These are phyloP conservation scores for Rubus idaeus DNA, from an alignment of 306 rosid species.

Conservation along the genomic window DNA sequence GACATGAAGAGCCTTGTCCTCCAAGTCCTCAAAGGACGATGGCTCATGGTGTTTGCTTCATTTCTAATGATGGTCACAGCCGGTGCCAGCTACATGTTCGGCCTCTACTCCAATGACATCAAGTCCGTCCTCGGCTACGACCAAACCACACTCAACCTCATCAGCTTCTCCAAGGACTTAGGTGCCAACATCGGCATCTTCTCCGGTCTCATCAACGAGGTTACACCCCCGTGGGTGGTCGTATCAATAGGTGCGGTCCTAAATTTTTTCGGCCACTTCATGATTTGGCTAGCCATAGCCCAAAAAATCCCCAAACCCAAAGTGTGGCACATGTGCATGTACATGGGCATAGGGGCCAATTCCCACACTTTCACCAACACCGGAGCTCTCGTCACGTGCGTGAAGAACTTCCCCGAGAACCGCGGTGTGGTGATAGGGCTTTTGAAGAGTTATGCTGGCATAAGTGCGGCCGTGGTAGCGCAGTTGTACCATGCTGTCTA, in stretches of 20 bases:
- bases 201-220: constrained; percentile 39
- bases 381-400: constrained; percentile 64
- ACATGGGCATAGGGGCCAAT: constrained; percentile 65
- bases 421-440: constrained; percentile 65
- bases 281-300: constrained; percentile 69
- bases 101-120: constrained; percentile 43
- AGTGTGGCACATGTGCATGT: constrained; percentile 70
- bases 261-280: constrained; percentile 74
- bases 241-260: constrained; percentile 49
- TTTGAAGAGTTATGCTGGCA: constrained; percentile 61
- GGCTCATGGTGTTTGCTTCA: constrained; percentile 44
- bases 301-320: constrained; percentile 38
- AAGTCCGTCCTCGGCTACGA: constrained; percentile 43
- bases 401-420: constrained; percentile 69
- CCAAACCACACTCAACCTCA: constrained; percentile 44
- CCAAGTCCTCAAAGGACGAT: constrained; percentile 30
- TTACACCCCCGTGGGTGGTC: constrained; percentile 38
- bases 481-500: constrained; percentile 65
- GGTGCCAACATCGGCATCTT: constrained; percentile 38
- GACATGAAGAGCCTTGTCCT: constrained; percentile 22
- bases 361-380: constrained; percentile 75
- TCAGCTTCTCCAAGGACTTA: constrained; percentile 41
- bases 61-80: constrained; percentile 44
- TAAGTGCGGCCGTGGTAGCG: constrained; percentile 72
- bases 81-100: constrained; percentile 44